Percentiles rank a stretch among this genome's conserved stretches.
phyloP scores from a whole-genome alignment of 2,329 filamentous ascomycete genomes.

The Colletotrichum lupini region DNA sequence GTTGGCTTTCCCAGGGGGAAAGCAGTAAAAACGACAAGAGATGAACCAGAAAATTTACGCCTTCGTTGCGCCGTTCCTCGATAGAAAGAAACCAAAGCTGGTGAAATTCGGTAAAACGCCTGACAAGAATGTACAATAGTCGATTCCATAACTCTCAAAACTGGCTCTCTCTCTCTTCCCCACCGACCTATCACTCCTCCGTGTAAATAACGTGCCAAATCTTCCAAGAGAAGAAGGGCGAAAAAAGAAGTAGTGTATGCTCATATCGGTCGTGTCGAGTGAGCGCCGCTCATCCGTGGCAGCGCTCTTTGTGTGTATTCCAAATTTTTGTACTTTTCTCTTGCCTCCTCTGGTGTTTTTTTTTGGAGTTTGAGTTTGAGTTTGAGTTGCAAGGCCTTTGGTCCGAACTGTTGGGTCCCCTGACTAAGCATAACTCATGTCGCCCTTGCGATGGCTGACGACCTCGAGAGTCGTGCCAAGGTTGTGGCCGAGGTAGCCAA shows the following conservation, averaged over 20 bases:
- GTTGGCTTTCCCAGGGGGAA: background rate
- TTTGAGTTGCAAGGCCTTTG: background rate
- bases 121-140: background rate
- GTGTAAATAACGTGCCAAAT: background rate
- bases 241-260: constrained; percentile 16
- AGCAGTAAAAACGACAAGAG: background rate
- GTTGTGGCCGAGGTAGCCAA: constrained; percentile 56
- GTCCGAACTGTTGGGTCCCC: background rate
- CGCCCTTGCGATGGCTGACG: constrained; percentile 50
- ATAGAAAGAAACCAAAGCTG: background rate
- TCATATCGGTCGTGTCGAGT: constrained; percentile 27
- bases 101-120: background rate
- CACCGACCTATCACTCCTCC: too few relatives aligned
- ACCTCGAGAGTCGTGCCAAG: constrained; percentile 56
- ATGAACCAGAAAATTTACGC: background rate
- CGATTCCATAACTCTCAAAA: background rate
- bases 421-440: constrained; percentile 42
- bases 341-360: background rate
- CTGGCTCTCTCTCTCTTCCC: background rate
- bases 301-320: background rate
- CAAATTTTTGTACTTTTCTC: background rate
- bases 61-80: background rate
- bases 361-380: background rate
- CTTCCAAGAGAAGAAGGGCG: background rate
- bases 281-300: background rate